Evolutionary conservation across 169 alveolate genomes (phyloP).

Genomic region (Plasmodium fragile): DNA sequence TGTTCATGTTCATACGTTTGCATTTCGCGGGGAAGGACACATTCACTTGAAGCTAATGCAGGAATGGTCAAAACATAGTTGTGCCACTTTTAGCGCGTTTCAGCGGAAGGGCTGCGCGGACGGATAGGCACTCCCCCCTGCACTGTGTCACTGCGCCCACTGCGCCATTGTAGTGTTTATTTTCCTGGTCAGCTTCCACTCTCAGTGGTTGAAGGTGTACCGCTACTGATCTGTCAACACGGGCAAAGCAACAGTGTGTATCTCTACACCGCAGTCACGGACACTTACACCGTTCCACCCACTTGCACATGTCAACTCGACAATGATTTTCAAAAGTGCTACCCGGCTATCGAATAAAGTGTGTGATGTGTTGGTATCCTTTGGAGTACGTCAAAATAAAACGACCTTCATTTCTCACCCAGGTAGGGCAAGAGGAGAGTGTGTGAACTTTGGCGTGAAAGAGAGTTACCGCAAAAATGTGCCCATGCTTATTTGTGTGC

Average conservation of each 20-base stretch:
- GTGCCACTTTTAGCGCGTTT: not conserved
- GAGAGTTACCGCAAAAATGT: not conserved
- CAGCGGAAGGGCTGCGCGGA: not conserved
- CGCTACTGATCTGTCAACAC: not conserved
- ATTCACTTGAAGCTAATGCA: not conserved
- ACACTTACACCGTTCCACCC: not conserved
- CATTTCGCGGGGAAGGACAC: not conserved
- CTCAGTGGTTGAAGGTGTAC: not conserved
- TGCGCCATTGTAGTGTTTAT: not conserved
- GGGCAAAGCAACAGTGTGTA: not conserved
- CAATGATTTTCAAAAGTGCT: constrained; percentile 52
- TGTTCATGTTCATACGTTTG: not conserved
- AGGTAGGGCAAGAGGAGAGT: constrained; percentile 67
- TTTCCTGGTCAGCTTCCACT: not conserved
- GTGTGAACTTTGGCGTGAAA: not conserved
- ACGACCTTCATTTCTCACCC: constrained; percentile 88
- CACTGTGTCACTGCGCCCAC: not conserved
- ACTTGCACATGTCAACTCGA: not conserved
- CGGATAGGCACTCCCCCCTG: not conserved
- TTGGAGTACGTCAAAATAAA: constrained; percentile 83
- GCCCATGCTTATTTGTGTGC: not conserved
- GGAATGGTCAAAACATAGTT: not conserved
- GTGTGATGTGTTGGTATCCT: constrained; percentile 86
- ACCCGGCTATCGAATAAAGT: constrained; percentile 74
- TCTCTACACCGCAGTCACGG: not conserved